Evolutionary conservation across 495 filamentous ascomycete species (phyloP).

Genomic region (Cudoniella acicularis): DNA sequence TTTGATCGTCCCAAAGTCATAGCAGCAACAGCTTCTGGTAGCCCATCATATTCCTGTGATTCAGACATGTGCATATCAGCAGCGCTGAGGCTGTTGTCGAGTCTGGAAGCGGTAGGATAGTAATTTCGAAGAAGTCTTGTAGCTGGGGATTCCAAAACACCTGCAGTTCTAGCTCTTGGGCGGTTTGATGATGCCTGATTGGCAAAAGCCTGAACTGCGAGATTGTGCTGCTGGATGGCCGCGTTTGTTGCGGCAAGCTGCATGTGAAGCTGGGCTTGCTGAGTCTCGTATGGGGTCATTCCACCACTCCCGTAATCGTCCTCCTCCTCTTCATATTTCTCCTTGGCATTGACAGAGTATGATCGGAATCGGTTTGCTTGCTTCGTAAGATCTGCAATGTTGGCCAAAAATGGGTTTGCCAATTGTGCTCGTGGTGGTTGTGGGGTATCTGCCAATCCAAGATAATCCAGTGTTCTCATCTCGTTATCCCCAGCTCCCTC

Average conservation of each 20-base stretch:
- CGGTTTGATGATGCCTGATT: conserved; percentile 75
- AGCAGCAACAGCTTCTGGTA: conserved; percentile 72
- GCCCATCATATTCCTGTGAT: conserved; percentile 66
- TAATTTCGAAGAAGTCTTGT: conserved; percentile 72
- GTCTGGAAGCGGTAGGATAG: conserved; percentile 72
- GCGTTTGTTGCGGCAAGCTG: conserved; percentile 76
- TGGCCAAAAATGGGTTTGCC: conserved; percentile 72
- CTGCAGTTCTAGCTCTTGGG: conserved; percentile 80
- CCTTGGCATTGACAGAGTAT: conserved; percentile 97
- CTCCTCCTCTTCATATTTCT: conserved; percentile 92
- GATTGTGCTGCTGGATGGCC: conserved; percentile 88
- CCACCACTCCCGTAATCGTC: conserved; percentile 79
- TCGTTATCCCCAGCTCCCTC: conserved; percentile 86
- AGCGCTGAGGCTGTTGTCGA: conserved; percentile 80
- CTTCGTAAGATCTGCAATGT: conserved; percentile 68
- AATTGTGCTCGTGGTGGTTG: conserved; percentile 72
- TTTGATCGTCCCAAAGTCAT: conserved; percentile 67
- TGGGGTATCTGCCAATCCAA: conserved; percentile 92
- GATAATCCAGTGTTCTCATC: conserved; percentile 91
- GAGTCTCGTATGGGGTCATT: conserved; percentile 63
- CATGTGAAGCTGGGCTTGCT: conserved; percentile 62
- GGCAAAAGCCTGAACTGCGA: conserved; percentile 88
- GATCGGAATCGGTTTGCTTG: conserved; percentile 87
- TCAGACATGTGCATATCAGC: conserved; percentile 72
- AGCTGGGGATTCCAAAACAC: conserved; percentile 81